These are phyloP conservation scores for Mollisiaceae sp. DNA, from an alignment of 2,329 filamentous ascomycete genomes.

Conservation along the genomic window DNA sequence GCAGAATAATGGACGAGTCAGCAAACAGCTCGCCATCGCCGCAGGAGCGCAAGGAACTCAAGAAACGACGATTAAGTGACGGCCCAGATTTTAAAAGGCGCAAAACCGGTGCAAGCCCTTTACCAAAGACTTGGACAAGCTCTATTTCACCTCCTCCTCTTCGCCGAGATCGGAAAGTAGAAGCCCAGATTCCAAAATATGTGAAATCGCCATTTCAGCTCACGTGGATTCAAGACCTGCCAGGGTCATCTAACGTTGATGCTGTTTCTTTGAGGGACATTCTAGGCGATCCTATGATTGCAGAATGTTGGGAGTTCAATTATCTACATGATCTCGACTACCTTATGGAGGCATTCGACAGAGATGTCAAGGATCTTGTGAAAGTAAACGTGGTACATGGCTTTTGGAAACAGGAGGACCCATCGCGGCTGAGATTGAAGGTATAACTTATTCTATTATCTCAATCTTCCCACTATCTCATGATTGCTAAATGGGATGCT, in stretches of 20 bases:
- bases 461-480: neutral
- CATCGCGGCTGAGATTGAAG: constrained; percentile 47
- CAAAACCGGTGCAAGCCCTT: constrained; percentile 8
- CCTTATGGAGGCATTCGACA: constrained; percentile 60
- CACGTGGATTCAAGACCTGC: constrained; percentile 60
- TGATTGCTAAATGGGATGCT: neutral
- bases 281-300: constrained; percentile 62
- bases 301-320: constrained; percentile 62
- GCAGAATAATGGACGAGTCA: constrained; percentile 29
- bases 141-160: constrained; percentile 41
- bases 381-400: constrained; percentile 66
- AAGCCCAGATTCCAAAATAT: constrained; percentile 19
- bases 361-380: constrained; percentile 57
- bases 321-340: constrained; percentile 63
- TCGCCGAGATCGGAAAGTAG: constrained; percentile 19
- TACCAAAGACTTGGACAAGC: constrained; percentile 30
- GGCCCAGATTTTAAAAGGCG: constrained; percentile 12
- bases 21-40: constrained; percentile 33
- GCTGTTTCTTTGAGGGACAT: constrained; percentile 60
- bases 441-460: constrained; percentile 48
- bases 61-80: constrained; percentile 35
- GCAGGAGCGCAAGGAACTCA: too few species aligned
- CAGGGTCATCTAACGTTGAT: constrained; percentile 58
- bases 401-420: constrained; percentile 70
- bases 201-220: constrained; percentile 61